Base-by-base conservation (phyloP, 768 basidiomycete species). In the Leccinum longicurvipes region DNA sequence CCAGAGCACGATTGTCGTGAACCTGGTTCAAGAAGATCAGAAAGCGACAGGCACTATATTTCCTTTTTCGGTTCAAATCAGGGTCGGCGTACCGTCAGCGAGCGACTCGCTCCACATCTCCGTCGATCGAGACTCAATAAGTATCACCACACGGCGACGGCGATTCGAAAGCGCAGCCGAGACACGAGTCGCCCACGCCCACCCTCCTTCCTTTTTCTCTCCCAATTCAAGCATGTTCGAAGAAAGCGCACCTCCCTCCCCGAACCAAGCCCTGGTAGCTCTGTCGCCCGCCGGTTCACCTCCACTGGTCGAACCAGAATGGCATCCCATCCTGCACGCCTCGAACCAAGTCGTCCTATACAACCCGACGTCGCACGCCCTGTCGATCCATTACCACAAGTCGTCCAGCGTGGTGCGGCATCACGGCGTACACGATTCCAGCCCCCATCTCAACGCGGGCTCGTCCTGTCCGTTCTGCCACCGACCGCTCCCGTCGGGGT, bases 301-400 rank as follows among this genome's bases (percentile, higher is more conserved):
- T 2, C 39, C 19, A 19, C 39, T 4, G 2, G 19, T 19, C 9
- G 67, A 65, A 5, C 65, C 64, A 2, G 74, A 83, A 54, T 93
- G 91, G 91, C 87, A 81, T 52, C 85, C 90, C 1, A 91, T 93
- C 57, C 76, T 92, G 17, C 90, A 91, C 46, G 80, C 81, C n/a
- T 86, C 88, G 1, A 89, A 91, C 70, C 90, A 93, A 64, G 85
- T 93, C 32, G 92, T 94, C 15, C 78, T 93, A 8, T 94, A 93
- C 74, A 91, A 94, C 66, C 85, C 92, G 0, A 85, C 81, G 2
- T 91, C 87, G 1, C 91, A 93, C 66, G 91, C 91, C 2, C 74
- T 94, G 21, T 81, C 91, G 17, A 86, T 91, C 55, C 77, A 39
- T 11, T 19, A 41, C n/a, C n/a, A 76, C 49, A 59, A 60, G 44